Conservation (phyloP, 1,284 basidiomycete genomes). For the Waitea zeae region DNA sequence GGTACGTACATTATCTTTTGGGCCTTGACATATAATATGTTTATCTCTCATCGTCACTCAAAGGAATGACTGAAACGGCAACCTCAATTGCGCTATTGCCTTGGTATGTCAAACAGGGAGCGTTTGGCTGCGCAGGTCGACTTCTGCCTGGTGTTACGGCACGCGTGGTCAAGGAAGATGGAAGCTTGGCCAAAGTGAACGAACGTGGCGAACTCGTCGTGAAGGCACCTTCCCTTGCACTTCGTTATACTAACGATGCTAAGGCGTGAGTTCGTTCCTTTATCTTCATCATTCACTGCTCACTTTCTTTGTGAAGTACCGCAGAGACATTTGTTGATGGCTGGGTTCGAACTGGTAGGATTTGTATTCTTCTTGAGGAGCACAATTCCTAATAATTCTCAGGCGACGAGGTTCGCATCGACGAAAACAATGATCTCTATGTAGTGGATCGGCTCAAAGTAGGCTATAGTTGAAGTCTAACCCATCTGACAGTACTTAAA, state of each 20-base stretch:
- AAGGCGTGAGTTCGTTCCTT: constrained; percentile 18
- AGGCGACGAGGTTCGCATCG: constrained; percentile 23
- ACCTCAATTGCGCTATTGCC: constrained; percentile 22
- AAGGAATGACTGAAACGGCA: constrained; percentile 28
- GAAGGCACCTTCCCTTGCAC: constrained; percentile 21
- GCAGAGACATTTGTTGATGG: constrained; percentile 6
- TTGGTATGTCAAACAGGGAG: constrained; percentile 11
- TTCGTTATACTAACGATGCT: constrained; percentile 23
- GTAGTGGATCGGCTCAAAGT: constrained; percentile 28
- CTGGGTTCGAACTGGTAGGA: constrained; percentile 29
- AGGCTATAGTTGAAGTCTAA: neutral
- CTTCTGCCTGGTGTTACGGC: constrained; percentile 19
- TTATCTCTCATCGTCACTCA: neutral
- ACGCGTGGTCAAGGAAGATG: constrained; percentile 22
- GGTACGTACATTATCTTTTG: too few species aligned
- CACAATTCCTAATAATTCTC: too few species aligned
- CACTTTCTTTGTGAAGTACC: constrained; percentile 11
- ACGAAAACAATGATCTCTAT: constrained; percentile 21
- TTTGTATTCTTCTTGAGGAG: too few species aligned
- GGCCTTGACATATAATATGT: neutral
- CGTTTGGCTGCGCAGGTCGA: constrained; percentile 20
- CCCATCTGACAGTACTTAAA: neutral
- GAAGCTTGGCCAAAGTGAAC: constrained; percentile 17
- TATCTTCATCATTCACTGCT: constrained; percentile 16
- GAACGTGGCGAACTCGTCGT: constrained; percentile 25